Conservation (phyloP, 345 rosid species). For the Salix caprea region DNA sequence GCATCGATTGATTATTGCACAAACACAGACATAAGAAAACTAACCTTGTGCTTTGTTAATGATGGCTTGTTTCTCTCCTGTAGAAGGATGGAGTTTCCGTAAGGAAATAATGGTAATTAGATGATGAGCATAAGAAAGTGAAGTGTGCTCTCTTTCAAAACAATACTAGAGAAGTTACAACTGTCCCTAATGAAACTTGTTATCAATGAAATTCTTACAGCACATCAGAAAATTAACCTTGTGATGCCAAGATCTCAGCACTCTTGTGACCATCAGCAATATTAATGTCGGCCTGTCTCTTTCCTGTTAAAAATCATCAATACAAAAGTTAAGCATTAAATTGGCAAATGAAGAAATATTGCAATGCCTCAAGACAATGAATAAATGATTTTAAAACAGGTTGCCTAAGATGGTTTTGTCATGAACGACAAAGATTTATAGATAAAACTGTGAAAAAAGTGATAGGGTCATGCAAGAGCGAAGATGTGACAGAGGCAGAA, state of each 20-base stretch:
- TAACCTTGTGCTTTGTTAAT: conserved; percentile 59
- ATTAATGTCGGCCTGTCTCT: conserved; percentile 63
- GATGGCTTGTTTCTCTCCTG: background rate
- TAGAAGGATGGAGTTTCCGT: background rate
- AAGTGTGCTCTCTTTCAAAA: background rate
- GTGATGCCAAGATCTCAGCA: conserved; percentile 62
- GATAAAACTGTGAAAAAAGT: background rate
- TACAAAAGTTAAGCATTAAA: background rate
- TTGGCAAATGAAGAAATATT: background rate
- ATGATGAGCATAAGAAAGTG: background rate
- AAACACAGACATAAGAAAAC: conserved; percentile 12
- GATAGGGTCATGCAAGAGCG: background rate
- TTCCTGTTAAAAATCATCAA: conserved; percentile 35
- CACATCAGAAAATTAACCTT: conserved; percentile 23
- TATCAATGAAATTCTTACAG: background rate
- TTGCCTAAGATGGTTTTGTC: background rate
- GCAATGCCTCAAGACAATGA: background rate
- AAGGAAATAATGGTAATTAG: background rate
- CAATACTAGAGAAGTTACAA: background rate
- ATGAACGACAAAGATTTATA: background rate
- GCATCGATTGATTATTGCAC: background rate
- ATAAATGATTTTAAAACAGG: background rate
- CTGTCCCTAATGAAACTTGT: background rate
- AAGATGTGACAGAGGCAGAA: background rate
- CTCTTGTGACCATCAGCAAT: conserved; percentile 82